A percentile compares a stretch with the other conserved stretches of the same genome.
phyloP scores from a whole-genome alignment of 257 asterid genomes.

The Penstemon eatonii region DNA sequence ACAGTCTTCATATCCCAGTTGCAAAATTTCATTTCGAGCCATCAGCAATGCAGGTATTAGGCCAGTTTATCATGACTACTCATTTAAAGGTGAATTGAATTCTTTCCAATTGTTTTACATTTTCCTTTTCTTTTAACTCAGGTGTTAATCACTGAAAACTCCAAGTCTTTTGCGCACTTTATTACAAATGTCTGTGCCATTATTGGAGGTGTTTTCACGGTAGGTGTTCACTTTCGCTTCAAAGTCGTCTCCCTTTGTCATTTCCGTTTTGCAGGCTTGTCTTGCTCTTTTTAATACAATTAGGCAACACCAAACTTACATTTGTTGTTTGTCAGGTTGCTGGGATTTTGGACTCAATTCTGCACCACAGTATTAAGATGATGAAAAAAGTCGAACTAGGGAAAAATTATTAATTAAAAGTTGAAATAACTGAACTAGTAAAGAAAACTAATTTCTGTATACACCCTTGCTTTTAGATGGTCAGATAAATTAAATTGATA shows the following conservation, averaged over 20 bases:
- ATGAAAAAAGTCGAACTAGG: constrained; percentile 86
- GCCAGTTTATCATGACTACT: constrained; percentile 11
- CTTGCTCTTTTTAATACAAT: constrained; percentile 5
- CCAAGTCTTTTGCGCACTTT: constrained; percentile 83
- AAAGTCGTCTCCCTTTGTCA: not conserved
- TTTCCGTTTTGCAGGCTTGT: not conserved
- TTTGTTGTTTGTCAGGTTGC: constrained; percentile 72
- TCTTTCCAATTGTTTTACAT: constrained; percentile 17
- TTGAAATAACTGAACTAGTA: constrained; percentile 26
- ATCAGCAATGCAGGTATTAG: constrained; percentile 90
- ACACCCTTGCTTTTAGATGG: constrained; percentile 26
- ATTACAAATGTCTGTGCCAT: constrained; percentile 83
- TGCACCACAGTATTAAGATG: constrained; percentile 68
- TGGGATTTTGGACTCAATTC: constrained; percentile 77
- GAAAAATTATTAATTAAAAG: constrained; percentile 58
- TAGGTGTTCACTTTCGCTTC: constrained; percentile 34
- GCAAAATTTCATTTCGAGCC: constrained; percentile 85
- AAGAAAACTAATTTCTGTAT: constrained; percentile 17
- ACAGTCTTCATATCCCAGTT: constrained; percentile 74
- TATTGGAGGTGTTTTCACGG: constrained; percentile 95
- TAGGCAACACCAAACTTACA: not conserved
- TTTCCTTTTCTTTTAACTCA: constrained; percentile 29
- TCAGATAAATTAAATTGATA: constrained; percentile 35
- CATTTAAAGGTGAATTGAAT: not conserved
- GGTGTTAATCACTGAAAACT: constrained; percentile 72